Evolutionary conservation across 495 filamentous ascomycete species (phyloP), one percentile per base, ranked within the genome.

Genomic region (Aspergillus campestris): DNA sequence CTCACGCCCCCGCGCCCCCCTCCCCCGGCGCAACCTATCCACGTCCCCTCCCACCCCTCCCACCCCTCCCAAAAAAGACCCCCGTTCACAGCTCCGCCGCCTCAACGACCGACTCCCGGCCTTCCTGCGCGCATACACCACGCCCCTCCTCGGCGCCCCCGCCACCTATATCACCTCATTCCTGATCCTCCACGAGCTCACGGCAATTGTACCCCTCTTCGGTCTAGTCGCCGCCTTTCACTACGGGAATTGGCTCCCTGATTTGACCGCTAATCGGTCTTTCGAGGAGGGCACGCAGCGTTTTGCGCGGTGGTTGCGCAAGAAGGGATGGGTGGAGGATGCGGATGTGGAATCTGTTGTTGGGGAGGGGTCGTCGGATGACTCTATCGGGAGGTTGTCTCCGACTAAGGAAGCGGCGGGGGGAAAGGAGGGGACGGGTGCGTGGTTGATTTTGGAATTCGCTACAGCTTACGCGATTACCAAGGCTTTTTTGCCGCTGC

Each of bases 391-490:
- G 18, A 4, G 18, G 18, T 24, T 24, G 18, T 24, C 18, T 24
- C 18, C 18, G 18, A 45, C 35, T 13, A 39, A 42, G 31, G 28
- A 44, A 14, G 32, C 11, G 39, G 13, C 3, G 12, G 34, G 14
- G 31, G 37, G 48, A 45, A 36, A 33, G 10, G 36, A 50, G 13
- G 50, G 31, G 45, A 65, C 49, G 39, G 73, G 72, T 5, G 75
- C 79, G 40, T 71, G 72, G 34, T 66, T 84, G 42, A 67, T 83
- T 12, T 54, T 81, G 12, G 75, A 84, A 65, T 77, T 95, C 41
- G 91, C 86, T 11, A 84, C 90, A 31, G 92, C 92, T 13, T 98
- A 87, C 66, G 86, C 86, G 1, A 70, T 95, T 45, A 89, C 84
- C 12, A 98, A 98, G 61, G 80, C 83, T 13, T 53, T 95, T 45